These are phyloP conservation scores for Heliamphora exappendiculata DNA, from an alignment of 148 eudicot species.

Conservation along the genomic window DNA sequence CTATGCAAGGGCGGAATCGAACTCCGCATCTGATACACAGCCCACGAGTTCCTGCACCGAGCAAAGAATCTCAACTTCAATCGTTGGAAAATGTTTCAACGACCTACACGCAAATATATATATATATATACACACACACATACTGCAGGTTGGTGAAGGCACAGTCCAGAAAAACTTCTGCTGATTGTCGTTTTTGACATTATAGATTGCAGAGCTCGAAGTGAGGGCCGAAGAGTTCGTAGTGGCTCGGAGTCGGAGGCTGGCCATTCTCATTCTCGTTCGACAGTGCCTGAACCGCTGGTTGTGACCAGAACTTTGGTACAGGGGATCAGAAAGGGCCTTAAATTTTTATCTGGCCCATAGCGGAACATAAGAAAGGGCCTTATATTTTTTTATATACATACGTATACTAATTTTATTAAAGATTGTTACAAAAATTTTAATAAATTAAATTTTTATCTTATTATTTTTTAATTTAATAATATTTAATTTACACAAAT, in stretches of 20 bases:
- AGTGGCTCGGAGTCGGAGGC: neutral
- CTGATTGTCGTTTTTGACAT: neutral
- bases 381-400: no score
- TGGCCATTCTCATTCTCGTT: slow-evolving; percentile 5
- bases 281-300: neutral
- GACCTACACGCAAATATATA: neutral
- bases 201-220: slow-evolving; percentile 5
- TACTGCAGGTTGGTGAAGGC: neutral
- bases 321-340: neutral
- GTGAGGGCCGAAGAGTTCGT: neutral
- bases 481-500: no score
- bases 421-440: no score
- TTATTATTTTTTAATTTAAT: no score
- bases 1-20: slow-evolving; percentile 57
- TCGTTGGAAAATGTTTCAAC: neutral
- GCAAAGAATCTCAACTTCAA: slow-evolving; percentile 2
- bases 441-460: no score
- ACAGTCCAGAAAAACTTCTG: neutral
- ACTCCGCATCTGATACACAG: slow-evolving; percentile 30
- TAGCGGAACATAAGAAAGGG: no score
- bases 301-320: neutral
- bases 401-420: no score
- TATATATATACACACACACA: neutral
- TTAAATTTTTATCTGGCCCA: no score
- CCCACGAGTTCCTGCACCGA: slow-evolving; percentile 13